Base-by-base conservation (phyloP, 306 rosid genomes). In the Acmispon strigosus region DNA sequence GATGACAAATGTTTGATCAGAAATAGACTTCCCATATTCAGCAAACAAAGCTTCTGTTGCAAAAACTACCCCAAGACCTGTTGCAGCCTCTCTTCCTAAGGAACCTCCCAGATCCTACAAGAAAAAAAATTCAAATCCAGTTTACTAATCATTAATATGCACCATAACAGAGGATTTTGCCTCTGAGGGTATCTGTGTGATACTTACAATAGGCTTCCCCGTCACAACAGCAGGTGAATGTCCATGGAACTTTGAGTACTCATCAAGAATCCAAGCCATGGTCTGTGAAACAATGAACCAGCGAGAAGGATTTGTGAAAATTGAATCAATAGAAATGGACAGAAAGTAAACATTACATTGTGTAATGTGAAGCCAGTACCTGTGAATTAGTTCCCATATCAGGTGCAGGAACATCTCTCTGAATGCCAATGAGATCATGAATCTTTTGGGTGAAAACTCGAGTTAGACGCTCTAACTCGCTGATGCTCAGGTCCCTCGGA, bases 191-290 rank as follows among this genome's bases (percentile, higher is more conserved):
- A 32, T 17, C 36, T 11, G 24, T 39, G 51, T 41, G 48, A 64
- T 71, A 60, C 90, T 69, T 80, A 87, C 90, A 56, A 89, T 76
- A 5, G 96, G 96, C 76, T 89, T 89, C 60, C 90, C 96, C 0
- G 96, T 89, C 72, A 85, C 90, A 55, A 89, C 90, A 9, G 92
- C 90, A 4, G 92, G 92, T 15, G 96, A 87, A 74, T 87, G 85
- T 8, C 96, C 92, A 43, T 87, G 92, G 84, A 85, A 89, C 81
- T 89, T 89, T 6, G 96, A 87, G 78, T 89, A 89, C 83, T 89
- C 96, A 49, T 89, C 90, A 14, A 89, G 81, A 80, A 87, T 87
- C 96, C 96, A 89, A n/a, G 96, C 96, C 96, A 85, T 87, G 60
- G 96, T 89, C 96, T 89, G 69, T 24, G 18, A 16, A 64, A 37